Evolutionary conservation across 192 early-diverging fungal genomes (phyloP).

Genomic region (Haplosporangium gracile): DNA sequence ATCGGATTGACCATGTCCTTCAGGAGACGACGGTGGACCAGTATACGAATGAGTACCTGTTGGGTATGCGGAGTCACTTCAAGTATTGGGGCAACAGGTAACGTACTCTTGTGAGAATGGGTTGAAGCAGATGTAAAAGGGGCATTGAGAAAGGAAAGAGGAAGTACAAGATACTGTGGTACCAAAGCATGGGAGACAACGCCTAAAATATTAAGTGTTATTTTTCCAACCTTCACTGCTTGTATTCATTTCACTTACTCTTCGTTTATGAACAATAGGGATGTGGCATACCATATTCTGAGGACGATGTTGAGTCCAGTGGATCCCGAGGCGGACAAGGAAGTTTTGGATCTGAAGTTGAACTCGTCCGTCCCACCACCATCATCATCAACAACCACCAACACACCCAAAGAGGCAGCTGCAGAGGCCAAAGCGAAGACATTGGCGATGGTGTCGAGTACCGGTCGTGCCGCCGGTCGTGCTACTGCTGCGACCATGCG

Average conservation of each 20-base stretch:
- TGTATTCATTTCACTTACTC: too few relatives aligned
- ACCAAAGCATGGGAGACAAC: too few relatives aligned
- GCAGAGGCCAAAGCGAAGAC: constrained; percentile 36
- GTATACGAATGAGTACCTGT: constrained; percentile 67
- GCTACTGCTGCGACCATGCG: constrained; percentile 15
- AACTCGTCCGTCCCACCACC: constrained; percentile 6
- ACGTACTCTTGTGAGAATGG: too few relatives aligned
- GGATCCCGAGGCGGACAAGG: not conserved
- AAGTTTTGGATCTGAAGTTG: constrained; percentile 21
- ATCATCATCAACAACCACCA: constrained; percentile 12
- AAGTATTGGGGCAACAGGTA: constrained; percentile 70
- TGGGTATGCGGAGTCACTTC: constrained; percentile 68
- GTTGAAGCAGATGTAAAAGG: too few relatives aligned
- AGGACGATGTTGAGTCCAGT: constrained; percentile 26
- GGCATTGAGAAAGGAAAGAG: too few relatives aligned
- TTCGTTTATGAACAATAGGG: not conserved
- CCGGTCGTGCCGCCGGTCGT: too few relatives aligned
- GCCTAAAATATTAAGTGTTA: not conserved
- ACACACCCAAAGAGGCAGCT: constrained; percentile 22
- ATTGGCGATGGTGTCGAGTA: not conserved
- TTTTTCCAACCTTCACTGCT: too few relatives aligned
- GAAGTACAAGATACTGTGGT: too few relatives aligned
- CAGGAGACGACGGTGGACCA: constrained; percentile 66
- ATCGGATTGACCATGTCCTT: constrained; percentile 63
- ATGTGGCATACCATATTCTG: constrained; percentile 47